A percentile compares a stretch with the other conserved stretches of the same genome.
phyloP scores from a whole-genome alignment of 148 eudicot species.

The Fagopyrum esculentum region DNA sequence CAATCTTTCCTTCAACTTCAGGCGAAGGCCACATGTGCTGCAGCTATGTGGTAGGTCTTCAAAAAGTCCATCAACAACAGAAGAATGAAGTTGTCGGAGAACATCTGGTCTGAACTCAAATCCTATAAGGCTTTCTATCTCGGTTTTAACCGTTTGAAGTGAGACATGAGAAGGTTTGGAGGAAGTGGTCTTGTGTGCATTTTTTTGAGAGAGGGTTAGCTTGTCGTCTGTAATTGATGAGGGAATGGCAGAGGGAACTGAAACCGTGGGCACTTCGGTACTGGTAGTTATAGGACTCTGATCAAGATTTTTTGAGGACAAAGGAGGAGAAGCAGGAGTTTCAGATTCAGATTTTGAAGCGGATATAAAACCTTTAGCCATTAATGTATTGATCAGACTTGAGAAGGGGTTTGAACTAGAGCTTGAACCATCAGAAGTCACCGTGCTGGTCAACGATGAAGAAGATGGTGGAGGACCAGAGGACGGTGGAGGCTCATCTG shows the following conservation, averaged over 20 bases:
- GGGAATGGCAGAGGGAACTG: slow-evolving; percentile 19
- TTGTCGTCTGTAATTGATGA: slow-evolving; percentile 17
- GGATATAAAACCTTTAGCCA: slow-evolving; percentile 78
- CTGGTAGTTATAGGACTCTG: slow-evolving; percentile 24
- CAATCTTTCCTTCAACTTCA: slow-evolving; percentile 54
- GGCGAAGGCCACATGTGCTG: slow-evolving; percentile 58
- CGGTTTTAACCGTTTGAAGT: slow-evolving; percentile 21
- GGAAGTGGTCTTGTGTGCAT: slow-evolving; percentile 25
- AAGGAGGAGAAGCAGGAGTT: slow-evolving; percentile 1
- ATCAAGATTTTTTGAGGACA: slow-evolving; percentile 17
- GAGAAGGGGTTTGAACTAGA: slow-evolving; percentile 50
- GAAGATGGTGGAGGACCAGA: slow-evolving; percentile 29
- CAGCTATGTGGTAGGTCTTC: slow-evolving; percentile 64
- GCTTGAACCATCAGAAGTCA: slow-evolving; percentile 26
- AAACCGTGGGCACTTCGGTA: slow-evolving; percentile 16
- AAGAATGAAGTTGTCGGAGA: slow-evolving; percentile 54
- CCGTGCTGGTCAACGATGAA: slow-evolving; percentile 20
- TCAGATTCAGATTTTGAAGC: slow-evolving; percentile 50
- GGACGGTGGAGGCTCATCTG: slow-evolving; percentile 34
- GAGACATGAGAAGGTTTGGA: slow-evolving; percentile 25
- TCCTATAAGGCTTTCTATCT: slow-evolving; percentile 53
- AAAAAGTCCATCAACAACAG: slow-evolving; percentile 54
- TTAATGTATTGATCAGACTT: slow-evolving; percentile 63
- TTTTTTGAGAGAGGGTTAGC: slow-evolving; percentile 15
- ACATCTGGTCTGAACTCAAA: slow-evolving; percentile 69